These are phyloP conservation scores for Fusarium tricinctum DNA, from an alignment of 2,329 filamentous ascomycete species.

Conservation along the genomic window DNA sequence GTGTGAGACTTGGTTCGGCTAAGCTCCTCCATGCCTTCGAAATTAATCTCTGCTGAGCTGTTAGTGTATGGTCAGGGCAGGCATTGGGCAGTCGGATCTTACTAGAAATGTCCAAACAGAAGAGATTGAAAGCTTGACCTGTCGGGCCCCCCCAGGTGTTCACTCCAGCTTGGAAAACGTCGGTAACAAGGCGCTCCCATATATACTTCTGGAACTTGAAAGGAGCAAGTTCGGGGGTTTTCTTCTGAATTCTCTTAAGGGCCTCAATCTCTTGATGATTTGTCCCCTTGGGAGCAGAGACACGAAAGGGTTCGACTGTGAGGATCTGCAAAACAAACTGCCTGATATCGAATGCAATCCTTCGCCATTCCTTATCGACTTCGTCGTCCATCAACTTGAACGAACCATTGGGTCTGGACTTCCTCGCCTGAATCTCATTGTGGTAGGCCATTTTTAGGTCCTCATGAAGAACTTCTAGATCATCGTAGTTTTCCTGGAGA, in stretches of 20 bases:
- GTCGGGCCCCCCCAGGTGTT: constrained; percentile 23
- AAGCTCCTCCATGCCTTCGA: constrained; percentile 14
- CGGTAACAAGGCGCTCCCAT: constrained; percentile 13
- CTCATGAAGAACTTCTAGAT: neutral
- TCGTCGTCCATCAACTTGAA: constrained; percentile 30
- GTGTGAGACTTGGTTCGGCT: constrained; percentile 26
- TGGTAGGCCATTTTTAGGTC: neutral
- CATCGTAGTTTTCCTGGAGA: neutral
- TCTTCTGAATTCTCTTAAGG: constrained; percentile 23
- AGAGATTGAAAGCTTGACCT: constrained; percentile 24
- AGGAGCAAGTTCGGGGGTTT: neutral
- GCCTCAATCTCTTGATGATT: neutral
- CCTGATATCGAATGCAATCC: constrained; percentile 10
- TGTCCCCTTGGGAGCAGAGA: neutral
- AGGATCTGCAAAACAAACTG: constrained; percentile 17
- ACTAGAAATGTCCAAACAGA: constrained; percentile 31
- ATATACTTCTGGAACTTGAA: constrained; percentile 25
- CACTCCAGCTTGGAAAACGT: constrained; percentile 17
- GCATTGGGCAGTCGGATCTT: neutral
- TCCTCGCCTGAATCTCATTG: neutral
- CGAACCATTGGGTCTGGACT: neutral
- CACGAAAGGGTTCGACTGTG: constrained; percentile 15
- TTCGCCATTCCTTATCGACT: neutral
- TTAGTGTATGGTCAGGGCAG: neutral
- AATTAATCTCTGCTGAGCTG: constrained; percentile 5